Evolutionary conservation across 2,329 filamentous ascomycete species (phyloP).

Genomic region (Penicillium concentricum): DNA sequence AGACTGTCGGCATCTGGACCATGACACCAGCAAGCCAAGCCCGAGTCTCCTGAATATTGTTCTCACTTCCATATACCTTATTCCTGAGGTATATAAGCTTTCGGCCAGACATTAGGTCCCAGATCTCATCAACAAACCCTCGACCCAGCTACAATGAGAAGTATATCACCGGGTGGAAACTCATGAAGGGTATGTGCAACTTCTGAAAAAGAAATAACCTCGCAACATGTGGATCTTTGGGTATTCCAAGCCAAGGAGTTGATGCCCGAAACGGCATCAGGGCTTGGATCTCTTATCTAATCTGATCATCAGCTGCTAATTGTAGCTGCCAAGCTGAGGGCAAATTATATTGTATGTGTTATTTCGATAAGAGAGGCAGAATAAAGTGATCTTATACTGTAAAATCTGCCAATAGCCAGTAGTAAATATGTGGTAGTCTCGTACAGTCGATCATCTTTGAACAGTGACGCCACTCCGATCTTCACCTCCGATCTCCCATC

Average conservation of each 20-base stretch:
- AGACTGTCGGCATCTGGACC: background rate
- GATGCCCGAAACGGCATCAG: background rate
- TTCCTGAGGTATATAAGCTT: constrained; percentile 12
- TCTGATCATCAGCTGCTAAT: constrained; percentile 24
- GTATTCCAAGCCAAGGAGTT: background rate
- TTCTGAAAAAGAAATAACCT: constrained; percentile 9
- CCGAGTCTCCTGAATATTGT: constrained; percentile 6
- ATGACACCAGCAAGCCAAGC: background rate
- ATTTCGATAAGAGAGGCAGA: background rate
- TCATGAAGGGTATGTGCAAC: constrained; percentile 3
- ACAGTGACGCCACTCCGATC: constrained; percentile 6
- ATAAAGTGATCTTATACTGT: no score
- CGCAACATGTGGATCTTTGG: constrained; percentile 10
- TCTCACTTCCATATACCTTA: constrained; percentile 5
- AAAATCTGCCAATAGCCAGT: background rate
- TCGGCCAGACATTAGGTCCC: constrained; percentile 12
- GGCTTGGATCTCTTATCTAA: constrained; percentile 16
- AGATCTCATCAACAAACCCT: background rate
- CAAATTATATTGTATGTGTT: background rate
- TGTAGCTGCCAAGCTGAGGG: background rate
- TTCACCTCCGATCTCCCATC: background rate
- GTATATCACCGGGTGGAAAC: constrained; percentile 28
- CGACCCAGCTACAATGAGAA: constrained; percentile 50
- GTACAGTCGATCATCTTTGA: background rate
- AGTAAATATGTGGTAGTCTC: background rate